Percentiles rank a stretch among this genome's conserved stretches.
Conservation (phyloP, 805 yeast genomes). For the Lipomyces chichibuensis region DNA sequence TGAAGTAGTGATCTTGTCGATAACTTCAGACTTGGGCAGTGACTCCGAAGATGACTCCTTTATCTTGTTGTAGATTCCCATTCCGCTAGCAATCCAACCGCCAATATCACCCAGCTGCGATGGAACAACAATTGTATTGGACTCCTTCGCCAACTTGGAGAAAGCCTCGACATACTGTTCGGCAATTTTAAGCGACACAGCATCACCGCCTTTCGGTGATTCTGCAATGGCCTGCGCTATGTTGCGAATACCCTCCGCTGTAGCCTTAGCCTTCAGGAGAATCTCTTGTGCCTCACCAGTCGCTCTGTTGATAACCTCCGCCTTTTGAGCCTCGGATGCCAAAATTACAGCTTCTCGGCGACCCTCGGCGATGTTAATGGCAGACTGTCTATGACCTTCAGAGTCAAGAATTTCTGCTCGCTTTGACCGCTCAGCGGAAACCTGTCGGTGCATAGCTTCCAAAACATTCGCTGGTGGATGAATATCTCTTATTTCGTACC, state of each 20-base stretch:
- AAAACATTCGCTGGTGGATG: slow-evolving; percentile 84
- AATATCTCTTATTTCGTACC: slow-evolving; percentile 86
- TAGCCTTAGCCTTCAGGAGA: slow-evolving; percentile 66
- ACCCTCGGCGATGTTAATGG: slow-evolving; percentile 84
- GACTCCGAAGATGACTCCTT: slow-evolving; percentile 4
- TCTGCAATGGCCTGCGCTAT: slow-evolving; percentile 68
- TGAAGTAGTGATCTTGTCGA: neutral
- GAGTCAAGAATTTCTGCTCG: slow-evolving; percentile 85
- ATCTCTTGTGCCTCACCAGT: slow-evolving; percentile 74
- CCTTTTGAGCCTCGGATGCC: slow-evolving; percentile 72
- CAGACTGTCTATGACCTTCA: slow-evolving; percentile 79
- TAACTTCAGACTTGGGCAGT: neutral
- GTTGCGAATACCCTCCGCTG: slow-evolving; percentile 67
- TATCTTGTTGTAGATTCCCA: slow-evolving; percentile 68
- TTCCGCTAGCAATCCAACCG: slow-evolving; percentile 72
- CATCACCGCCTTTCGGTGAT: slow-evolving; percentile 73
- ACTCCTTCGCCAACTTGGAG: slow-evolving; percentile 78
- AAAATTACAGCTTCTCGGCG: slow-evolving; percentile 69
- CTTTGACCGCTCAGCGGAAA: slow-evolving; percentile 81
- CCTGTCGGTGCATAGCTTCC: slow-evolving; percentile 91
- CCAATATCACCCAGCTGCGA: slow-evolving; percentile 75
- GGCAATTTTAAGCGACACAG: slow-evolving; percentile 78
- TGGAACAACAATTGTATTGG: slow-evolving; percentile 77
- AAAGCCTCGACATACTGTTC: slow-evolving; percentile 82
- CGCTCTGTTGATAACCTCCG: slow-evolving; percentile 67